Percentiles rank a stretch among this genome's conserved stretches.
These are phyloP conservation scores for Ascochyta pisi DNA, from an alignment of 2,329 filamentous ascomycete genomes.

Conservation along the genomic window DNA sequence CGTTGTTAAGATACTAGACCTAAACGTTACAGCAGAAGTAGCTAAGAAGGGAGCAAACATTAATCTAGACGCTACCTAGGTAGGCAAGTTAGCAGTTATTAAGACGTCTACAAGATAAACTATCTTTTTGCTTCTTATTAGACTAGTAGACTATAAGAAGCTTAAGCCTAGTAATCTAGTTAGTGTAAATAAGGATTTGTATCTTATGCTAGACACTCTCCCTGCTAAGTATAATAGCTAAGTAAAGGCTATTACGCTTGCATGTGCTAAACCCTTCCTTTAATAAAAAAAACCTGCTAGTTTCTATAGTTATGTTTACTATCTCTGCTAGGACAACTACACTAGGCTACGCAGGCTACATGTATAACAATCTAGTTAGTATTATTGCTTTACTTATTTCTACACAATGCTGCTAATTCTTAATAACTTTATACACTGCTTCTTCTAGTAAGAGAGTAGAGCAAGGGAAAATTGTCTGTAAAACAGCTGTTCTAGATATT, in stretches of 20 bases:
- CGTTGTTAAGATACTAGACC: constrained; percentile 94
- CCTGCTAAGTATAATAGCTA: constrained; percentile 98
- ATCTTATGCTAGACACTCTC: constrained; percentile 93
- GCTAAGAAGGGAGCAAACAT: constrained; percentile 98
- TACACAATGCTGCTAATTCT: too few species aligned
- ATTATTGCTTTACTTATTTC: too few species aligned
- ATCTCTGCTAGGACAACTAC: too few species aligned
- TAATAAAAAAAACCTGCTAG: too few species aligned
- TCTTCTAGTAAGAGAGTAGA: too few species aligned
- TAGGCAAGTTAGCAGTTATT: constrained; percentile 98
- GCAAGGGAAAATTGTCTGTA: too few species aligned
- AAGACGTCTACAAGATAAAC: constrained; percentile 99
- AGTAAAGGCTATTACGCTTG: constrained; percentile 99
- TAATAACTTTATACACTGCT: too few species aligned
- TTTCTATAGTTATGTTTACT: too few species aligned
- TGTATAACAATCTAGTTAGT: too few species aligned
- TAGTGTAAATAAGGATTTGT: constrained; percentile 98
- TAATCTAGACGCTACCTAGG: constrained; percentile 92
- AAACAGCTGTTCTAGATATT: too few species aligned
- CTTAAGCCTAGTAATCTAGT: constrained; percentile 96
- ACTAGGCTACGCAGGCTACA: too few species aligned
- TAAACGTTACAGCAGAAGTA: constrained; percentile 94
- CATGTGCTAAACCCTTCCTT: too few species aligned
- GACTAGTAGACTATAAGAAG: constrained; percentile 92
- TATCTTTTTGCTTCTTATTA: constrained; percentile 97